Evolutionary conservation across 75 land plant species (phyloP).

Genomic region (Sequoiadendron giganteum): DNA sequence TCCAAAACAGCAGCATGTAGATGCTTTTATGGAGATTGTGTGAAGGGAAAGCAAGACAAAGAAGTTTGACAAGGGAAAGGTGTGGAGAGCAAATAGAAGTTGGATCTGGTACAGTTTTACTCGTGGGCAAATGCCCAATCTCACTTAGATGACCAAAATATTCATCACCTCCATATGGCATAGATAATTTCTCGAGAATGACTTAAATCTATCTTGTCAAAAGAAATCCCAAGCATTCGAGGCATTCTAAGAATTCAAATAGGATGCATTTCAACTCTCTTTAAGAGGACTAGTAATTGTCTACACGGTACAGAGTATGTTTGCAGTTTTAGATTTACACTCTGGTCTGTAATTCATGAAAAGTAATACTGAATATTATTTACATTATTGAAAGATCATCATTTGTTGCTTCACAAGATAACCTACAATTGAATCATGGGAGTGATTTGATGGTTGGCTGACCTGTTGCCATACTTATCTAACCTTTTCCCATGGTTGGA

Average conservation of each 20-base stretch:
- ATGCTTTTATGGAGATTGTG: background rate
- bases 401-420: background rate
- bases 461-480: background rate
- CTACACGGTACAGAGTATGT: background rate
- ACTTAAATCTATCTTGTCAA: background rate
- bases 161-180: background rate
- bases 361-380: background rate
- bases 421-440: conserved; percentile 6
- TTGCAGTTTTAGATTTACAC: background rate
- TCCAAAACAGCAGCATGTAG: background rate
- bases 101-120: background rate
- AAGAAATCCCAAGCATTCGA: background rate
- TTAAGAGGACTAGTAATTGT: background rate
- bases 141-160: background rate
- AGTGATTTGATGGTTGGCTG: background rate
- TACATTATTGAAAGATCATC: background rate
- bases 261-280: background rate
- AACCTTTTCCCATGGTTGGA: background rate
- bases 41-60: background rate
- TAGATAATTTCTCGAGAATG: background rate
- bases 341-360: background rate
- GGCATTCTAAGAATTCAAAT: background rate
- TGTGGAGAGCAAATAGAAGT: background rate
- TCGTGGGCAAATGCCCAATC: background rate
- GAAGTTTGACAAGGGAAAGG: background rate